These are phyloP conservation scores for Camellia japonica DNA, from an alignment of 148 eudicot species.

Conservation along the genomic window DNA sequence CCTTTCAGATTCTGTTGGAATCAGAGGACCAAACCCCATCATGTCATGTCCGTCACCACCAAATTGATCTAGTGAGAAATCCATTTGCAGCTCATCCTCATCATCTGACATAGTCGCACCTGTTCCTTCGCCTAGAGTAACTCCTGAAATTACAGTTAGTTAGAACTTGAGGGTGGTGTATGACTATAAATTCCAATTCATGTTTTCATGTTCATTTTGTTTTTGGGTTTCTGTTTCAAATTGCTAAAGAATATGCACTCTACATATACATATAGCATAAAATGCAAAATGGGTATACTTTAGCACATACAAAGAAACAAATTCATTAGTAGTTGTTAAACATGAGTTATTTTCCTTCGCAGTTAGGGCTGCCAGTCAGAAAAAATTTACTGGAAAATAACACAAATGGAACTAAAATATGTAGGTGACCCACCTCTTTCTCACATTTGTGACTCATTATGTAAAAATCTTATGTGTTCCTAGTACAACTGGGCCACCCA, in stretches of 20 bases:
- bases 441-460: too few relatives aligned
- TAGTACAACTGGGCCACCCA: too few relatives aligned
- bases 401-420: too few relatives aligned
- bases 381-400: too few relatives aligned
- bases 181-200: background rate
- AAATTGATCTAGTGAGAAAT: conserved; percentile 62
- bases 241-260: background rate
- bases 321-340: too few relatives aligned
- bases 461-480: too few relatives aligned
- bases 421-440: too few relatives aligned
- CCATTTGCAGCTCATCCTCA: conserved; percentile 81
- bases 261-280: too few relatives aligned
- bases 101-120: conserved; percentile 98
- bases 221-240: background rate
- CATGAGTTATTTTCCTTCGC: too few relatives aligned
- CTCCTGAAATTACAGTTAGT: conserved; percentile 34
- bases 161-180: background rate
- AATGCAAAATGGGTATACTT: too few relatives aligned
- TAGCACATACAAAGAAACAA: too few relatives aligned
- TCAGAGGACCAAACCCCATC: conserved; percentile 90
- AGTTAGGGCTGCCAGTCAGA: too few relatives aligned
- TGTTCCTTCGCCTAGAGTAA: conserved; percentile 63
- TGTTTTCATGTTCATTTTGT: background rate
- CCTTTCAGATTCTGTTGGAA: conserved; percentile 95
- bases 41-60: conserved; percentile 61